These are phyloP conservation scores for Aureobasidium sp. DNA, from an alignment of 2,329 filamentous ascomycete genomes.

Conservation along the genomic window DNA sequence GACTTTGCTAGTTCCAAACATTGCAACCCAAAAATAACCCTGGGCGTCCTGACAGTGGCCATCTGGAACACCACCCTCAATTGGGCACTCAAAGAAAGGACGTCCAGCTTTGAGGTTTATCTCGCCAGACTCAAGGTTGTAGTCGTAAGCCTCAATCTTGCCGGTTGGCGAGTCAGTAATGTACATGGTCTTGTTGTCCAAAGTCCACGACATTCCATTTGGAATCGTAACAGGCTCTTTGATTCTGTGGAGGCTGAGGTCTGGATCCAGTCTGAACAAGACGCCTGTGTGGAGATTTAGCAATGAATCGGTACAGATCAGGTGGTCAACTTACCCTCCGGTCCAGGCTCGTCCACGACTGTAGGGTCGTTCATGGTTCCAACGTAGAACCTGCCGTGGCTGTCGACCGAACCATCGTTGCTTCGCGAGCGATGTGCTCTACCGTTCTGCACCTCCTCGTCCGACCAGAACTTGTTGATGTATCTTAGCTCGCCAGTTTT, in stretches of 20 bases:
- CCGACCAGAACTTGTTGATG: slow-evolving; percentile 50
- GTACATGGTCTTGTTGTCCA: slow-evolving; percentile 66
- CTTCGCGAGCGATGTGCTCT: slow-evolving; percentile 47
- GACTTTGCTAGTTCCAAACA: slow-evolving; percentile 73
- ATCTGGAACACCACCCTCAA: slow-evolving; percentile 63
- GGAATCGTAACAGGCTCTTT: slow-evolving; percentile 61
- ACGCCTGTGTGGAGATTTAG: slow-evolving; percentile 47
- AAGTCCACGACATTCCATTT: slow-evolving; percentile 77
- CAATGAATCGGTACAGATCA: not conserved
- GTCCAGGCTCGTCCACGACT: slow-evolving; percentile 20
- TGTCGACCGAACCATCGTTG: slow-evolving; percentile 80
- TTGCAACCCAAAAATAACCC: slow-evolving; percentile 80
- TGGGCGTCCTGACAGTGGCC: slow-evolving; percentile 78
- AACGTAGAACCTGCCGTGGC: slow-evolving; percentile 74
- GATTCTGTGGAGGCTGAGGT: slow-evolving; percentile 53
- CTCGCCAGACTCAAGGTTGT: slow-evolving; percentile 55
- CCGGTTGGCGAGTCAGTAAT: slow-evolving; percentile 70
- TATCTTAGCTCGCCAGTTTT: slow-evolving; percentile 49
- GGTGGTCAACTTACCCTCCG: slow-evolving; percentile 3
- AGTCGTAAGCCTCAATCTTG: slow-evolving; percentile 70
- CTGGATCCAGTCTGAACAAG: slow-evolving; percentile 63
- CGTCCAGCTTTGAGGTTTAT: slow-evolving; percentile 61
- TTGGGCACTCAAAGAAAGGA: slow-evolving; percentile 63
- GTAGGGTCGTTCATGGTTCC: slow-evolving; percentile 80
- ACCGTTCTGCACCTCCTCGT: slow-evolving; percentile 40